Evolutionary conservation across 257 asterid genomes (phyloP).

Genomic region (Nicotiana benthamiana): DNA sequence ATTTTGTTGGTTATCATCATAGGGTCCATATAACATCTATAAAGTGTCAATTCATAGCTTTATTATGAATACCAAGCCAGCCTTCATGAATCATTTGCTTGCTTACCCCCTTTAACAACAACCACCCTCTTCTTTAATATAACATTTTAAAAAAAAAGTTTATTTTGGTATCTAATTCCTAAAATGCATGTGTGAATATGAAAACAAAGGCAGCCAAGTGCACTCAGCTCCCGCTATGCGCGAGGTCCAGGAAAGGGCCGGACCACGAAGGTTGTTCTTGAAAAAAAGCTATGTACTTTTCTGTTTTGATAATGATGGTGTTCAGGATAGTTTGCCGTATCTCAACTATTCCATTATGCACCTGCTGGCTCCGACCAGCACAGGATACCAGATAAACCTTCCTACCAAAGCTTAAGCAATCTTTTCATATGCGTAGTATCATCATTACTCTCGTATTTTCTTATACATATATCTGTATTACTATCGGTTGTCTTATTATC

Average conservation of each 20-base stretch:
- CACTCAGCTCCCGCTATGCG: too few relatives aligned
- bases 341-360: neutral
- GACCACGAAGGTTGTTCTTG: neutral
- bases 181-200: conserved; percentile 28
- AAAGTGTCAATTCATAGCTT: conserved; percentile 27
- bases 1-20: conserved; percentile 8
- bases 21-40: conserved; percentile 46
- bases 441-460: too few relatives aligned
- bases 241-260: too few relatives aligned
- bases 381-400: neutral
- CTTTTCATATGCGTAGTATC: too few relatives aligned
- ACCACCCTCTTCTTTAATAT: neutral
- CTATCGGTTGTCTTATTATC: too few relatives aligned
- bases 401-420: neutral
- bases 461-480: too few relatives aligned
- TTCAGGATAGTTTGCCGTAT: neutral
- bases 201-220: neutral
- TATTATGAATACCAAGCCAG: neutral
- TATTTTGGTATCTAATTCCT: conserved; percentile 25
- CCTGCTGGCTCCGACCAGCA: neutral
- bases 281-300: neutral
- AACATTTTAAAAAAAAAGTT: neutral
- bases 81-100: conserved; percentile 37
- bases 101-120: neutral
- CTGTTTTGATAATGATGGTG: neutral